These are phyloP conservation scores for Coemansia sp. DNA, from an alignment of 192 early-diverging fungal species.

Conservation along the genomic window DNA sequence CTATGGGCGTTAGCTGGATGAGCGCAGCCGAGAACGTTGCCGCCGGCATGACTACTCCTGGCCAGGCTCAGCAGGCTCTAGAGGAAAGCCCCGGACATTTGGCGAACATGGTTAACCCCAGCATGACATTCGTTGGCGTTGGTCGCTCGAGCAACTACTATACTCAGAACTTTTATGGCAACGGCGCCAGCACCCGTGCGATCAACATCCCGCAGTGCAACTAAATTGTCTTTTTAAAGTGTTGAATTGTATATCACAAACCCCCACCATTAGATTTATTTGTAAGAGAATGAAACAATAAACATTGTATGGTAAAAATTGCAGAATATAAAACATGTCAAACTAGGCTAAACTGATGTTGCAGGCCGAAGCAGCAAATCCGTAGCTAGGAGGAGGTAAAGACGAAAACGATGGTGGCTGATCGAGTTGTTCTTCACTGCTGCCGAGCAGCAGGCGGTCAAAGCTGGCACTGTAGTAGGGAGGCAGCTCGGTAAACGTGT, in stretches of 20 bases:
- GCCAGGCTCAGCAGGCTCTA: conserved; percentile 39
- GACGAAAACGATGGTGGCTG: neutral
- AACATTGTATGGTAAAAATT: neutral
- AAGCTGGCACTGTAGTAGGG: conserved; percentile 17
- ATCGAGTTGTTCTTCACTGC: neutral
- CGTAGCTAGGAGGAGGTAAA: conserved; percentile 25
- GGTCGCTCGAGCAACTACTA: conserved; percentile 47
- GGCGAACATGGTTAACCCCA: conserved; percentile 54
- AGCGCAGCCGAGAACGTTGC: conserved; percentile 57
- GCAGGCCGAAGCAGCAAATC: neutral
- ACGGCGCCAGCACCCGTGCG: conserved; percentile 16
- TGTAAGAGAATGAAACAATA: neutral
- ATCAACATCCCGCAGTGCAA: conserved; percentile 41
- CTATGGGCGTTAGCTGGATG: conserved; percentile 24
- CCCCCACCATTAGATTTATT: neutral
- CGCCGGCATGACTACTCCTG: conserved; percentile 31
- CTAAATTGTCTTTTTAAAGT: conserved; percentile 6
- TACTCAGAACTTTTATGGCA: conserved; percentile 54
- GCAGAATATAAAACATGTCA: neutral
- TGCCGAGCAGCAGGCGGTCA: conserved; percentile 33
- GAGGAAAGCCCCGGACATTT: conserved; percentile 55
- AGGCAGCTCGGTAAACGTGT: conserved; percentile 27
- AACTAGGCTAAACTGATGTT: neutral
- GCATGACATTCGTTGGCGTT: conserved; percentile 49
- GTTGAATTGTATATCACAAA: neutral